A percentile compares a stretch with the other conserved stretches of the same genome.
phyloP scores from a whole-genome alignment of 2,329 filamentous ascomycete genomes.

The Bipolaris zeicola region DNA sequence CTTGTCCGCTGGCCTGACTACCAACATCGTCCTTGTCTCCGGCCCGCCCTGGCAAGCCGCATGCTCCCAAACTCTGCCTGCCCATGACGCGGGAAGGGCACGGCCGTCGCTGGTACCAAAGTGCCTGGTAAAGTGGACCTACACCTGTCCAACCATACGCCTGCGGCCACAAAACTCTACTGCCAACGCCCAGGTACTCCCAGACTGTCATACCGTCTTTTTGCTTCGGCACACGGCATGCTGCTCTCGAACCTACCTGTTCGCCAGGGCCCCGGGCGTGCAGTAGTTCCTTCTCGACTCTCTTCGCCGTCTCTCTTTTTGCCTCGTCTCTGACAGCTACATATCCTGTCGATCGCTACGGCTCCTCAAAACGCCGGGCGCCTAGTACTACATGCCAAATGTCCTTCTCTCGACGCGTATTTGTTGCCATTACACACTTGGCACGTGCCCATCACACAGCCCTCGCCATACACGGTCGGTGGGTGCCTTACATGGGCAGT shows the following conservation, averaged over 20 bases:
- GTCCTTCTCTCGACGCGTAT: neutral
- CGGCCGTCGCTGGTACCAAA: neutral
- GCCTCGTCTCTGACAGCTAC: neutral
- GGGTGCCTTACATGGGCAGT: neutral
- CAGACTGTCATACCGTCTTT: neutral
- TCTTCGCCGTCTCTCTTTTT: neutral
- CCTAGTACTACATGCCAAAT: neutral
- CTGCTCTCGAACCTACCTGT: too few species aligned
- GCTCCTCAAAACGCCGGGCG: slow-evolving; percentile 15
- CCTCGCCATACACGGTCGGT: neutral
- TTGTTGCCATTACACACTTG: slow-evolving; percentile 6
- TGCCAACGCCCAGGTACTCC: neutral
- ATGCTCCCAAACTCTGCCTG: slow-evolving; percentile 7
- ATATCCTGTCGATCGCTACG: slow-evolving; percentile 5
- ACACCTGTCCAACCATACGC: slow-evolving; percentile 1
- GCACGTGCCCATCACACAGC: neutral
- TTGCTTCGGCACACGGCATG: neutral
- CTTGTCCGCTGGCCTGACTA: slow-evolving; percentile 4
- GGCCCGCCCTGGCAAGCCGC: slow-evolving; percentile 9
- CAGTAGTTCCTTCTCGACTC: neutral
- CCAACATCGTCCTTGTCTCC: slow-evolving; percentile 1
- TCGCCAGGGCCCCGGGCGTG: too few species aligned
- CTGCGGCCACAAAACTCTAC: neutral
- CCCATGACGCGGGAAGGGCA: slow-evolving; percentile 6
- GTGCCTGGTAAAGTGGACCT: slow-evolving; percentile 4